Evolutionary conservation across 2,329 filamentous ascomycete genomes (phyloP).

Genomic region (Rosellinia necatrix): DNA sequence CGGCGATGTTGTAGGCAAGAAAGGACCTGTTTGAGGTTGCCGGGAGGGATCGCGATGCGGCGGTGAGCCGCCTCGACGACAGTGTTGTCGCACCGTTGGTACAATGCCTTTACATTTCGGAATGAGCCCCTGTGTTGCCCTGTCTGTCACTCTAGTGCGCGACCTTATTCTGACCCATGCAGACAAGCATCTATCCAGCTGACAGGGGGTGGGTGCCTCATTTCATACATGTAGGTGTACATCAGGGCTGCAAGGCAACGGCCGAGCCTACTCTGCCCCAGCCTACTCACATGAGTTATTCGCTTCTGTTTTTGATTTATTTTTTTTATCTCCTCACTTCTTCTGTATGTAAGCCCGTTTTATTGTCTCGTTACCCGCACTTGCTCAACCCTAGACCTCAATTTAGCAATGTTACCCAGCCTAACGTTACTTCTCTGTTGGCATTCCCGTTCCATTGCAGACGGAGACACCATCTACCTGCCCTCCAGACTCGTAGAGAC

Average conservation of each 20-base stretch:
- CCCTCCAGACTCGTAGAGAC: constrained; percentile 37
- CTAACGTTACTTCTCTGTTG: constrained; percentile 41
- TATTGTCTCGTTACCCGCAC: constrained; percentile 34
- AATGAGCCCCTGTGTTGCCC: constrained; percentile 12
- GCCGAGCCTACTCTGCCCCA: constrained; percentile 33
- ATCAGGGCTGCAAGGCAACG: constrained; percentile 29
- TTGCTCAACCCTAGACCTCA: constrained; percentile 42
- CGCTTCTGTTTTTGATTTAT: constrained; percentile 20
- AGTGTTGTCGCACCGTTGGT: constrained; percentile 10
- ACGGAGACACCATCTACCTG: constrained; percentile 41
- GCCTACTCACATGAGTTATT: constrained; percentile 31
- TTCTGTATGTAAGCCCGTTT: constrained; percentile 26
- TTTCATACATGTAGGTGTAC: constrained; percentile 19
- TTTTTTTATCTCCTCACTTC: constrained; percentile 23
- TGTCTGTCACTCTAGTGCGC: constrained; percentile 20
- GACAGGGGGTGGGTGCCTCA: constrained; percentile 27
- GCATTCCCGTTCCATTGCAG: constrained; percentile 46
- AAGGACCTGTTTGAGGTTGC: constrained; percentile 15
- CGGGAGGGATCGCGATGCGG: neutral
- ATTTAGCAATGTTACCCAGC: constrained; percentile 49
- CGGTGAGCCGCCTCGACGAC: constrained; percentile 6
- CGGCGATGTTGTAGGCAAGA: constrained; percentile 10
- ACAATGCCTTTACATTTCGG: neutral
- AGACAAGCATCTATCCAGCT: constrained; percentile 28
- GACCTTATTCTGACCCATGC: constrained; percentile 19